These are phyloP conservation scores for Malassezia yamatoensis DNA, from an alignment of 1,284 basidiomycete genomes.

Conservation along the genomic window DNA sequence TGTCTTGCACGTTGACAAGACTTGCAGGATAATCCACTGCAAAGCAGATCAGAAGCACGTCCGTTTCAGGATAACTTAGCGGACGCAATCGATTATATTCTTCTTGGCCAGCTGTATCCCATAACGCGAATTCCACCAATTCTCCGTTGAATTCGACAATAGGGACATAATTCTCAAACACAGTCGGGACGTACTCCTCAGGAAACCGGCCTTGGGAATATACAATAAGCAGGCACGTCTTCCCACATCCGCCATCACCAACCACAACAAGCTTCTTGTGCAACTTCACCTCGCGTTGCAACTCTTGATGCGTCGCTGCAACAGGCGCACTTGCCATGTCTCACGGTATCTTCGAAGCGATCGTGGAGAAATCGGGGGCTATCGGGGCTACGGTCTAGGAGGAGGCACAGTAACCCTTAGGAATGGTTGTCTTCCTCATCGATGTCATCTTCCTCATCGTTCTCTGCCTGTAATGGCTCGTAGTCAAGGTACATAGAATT, in stretches of 20 bases:
- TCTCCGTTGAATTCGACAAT: slow-evolving; percentile 79
- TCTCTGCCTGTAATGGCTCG: slow-evolving; percentile 8
- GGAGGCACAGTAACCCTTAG: not conserved
- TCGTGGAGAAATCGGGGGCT: not conserved
- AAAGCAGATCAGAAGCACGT: slow-evolving; percentile 93
- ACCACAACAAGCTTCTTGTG: slow-evolving; percentile 56
- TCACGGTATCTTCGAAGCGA: not conserved
- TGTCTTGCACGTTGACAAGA: slow-evolving; percentile 81
- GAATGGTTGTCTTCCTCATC: not conserved
- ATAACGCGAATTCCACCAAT: slow-evolving; percentile 81
- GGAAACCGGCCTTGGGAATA: slow-evolving; percentile 97
- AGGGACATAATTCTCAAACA: slow-evolving; percentile 89
- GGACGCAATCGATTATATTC: slow-evolving; percentile 92
- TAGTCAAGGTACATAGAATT: not conserved
- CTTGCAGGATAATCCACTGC: slow-evolving; percentile 93
- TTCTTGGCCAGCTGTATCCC: slow-evolving; percentile 97
- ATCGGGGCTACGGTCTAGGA: not conserved
- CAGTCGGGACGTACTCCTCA: slow-evolving; percentile 94
- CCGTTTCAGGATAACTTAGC: slow-evolving; percentile 87
- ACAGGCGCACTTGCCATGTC: slow-evolving; percentile 3
- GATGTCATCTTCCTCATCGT: slow-evolving; percentile 6
- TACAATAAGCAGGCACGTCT: slow-evolving; percentile 62
- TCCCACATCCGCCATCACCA: slow-evolving; percentile 62
- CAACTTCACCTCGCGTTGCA: slow-evolving; percentile 22
- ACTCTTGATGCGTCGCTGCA: not conserved